Base-by-base conservation (phyloP, 208 protist species). In the Trypanosoma platydactyli region DNA sequence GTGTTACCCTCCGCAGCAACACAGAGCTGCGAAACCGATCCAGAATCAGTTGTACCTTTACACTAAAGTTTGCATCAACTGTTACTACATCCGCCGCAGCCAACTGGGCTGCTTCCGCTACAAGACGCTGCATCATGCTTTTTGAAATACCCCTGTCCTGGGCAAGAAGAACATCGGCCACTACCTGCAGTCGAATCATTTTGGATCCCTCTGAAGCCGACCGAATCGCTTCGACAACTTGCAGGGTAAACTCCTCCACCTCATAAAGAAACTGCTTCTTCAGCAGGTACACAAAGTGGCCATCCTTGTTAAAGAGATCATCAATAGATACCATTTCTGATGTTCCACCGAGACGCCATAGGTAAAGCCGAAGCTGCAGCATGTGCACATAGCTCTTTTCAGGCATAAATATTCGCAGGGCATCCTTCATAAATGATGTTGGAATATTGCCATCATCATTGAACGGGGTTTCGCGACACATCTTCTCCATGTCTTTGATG, bases 241-340 rank as follows among this genome's bases (percentile, higher is more conserved):
- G 64, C 38, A 95, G 63, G 0, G 90, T 93, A 59, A 92, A 91
- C 60, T 71, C 69, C 65, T 93, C 90, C 35, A 93, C 83, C 55
- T 91, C 86, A 22, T 72, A 69, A 50, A 88, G 46, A 54, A 86
- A 82, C 58, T 93, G 87, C 49, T 75, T 64, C 57, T 83, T 87
- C 40, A 95, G 73, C 9, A 92, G 58, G 20, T 38, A 51, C 7
- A 88, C 56, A 79, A 96, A 94, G 65, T 82, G 72, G n/a, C 83
- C 79, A 64, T 87, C 71, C 1, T 82, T 59, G 5, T 65, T 53
- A 27, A 86, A 74, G 24, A 89, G 59, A 0, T 22, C 13, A 11
- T 63, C 61, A n/a, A 79, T n/a, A 40, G 76, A 56, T 7, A 86
- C 59, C 42, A 5, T 69, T 64, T 64, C 54, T 20, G 60, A 48